Evolutionary conservation across 2,329 filamentous ascomycete species (phyloP), one percentile per base, ranked within the genome.

Genomic region (Cercospora citrullina): DNA sequence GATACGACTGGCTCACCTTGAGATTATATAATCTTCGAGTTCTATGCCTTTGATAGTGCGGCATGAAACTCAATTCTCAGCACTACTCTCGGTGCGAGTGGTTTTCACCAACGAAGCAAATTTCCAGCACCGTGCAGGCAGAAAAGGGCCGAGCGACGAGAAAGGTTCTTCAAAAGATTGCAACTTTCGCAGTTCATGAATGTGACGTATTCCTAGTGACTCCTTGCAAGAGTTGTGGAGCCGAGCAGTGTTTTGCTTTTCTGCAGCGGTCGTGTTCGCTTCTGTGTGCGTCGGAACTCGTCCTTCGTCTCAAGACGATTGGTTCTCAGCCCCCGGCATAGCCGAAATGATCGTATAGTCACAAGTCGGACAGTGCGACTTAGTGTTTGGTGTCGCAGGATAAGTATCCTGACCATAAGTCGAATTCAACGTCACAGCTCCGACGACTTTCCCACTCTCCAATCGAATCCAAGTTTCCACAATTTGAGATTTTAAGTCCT

Each of bases 391-490:
- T 16, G 71, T 73, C 10, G 69, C 72, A 21, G 75, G 74, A 64
- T 78, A 78, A 4, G 30, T 28, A 61, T 78, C 76, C 5, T 65
- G 45, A 2, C 72, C 72, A 58, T 77, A 79, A 2, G 77, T 78
- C 4, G 64, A 67, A 39, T 79, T 78, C 33, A 79, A 62, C 31
- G 63, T 63, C 8, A 79, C 75, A 5, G 66, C 60, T 8, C 76
- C 76, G 16, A 75, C 72, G 0, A 77, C 69, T 16, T 72, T 69
- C 16, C 73, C 75, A 36, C 72, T 73, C 59, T 79, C 77, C 14
- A 78, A 69, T 5, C 77, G 71, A 23, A 77, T 74, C 77, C 76
- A 78, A 1, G 76, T 78, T 33, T 77, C 74, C 4, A 75, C 65
- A 8, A 28, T 64, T 21, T 33, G 45, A 1, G 70, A 60, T 61